phyloP scores from a whole-genome alignment of 371 early-diverging fungal genomes.

The Rhizopus microsporus region DNA sequence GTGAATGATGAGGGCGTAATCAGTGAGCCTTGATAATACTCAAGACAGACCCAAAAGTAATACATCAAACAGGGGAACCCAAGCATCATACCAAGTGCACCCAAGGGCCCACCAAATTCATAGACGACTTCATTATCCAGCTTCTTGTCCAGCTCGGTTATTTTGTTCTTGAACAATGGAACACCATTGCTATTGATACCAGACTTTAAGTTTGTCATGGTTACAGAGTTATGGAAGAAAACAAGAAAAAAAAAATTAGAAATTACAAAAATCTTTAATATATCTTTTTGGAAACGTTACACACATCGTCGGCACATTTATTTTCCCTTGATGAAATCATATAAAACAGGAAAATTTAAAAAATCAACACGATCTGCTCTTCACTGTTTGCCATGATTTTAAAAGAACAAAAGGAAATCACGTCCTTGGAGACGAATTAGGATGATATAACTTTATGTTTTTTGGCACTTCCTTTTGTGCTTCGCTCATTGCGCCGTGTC shows the following conservation, averaged over 20 bases:
- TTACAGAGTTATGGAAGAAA: not conserved
- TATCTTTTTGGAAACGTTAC: too few relatives aligned
- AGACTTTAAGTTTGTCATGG: not conserved
- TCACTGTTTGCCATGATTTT: too few relatives aligned
- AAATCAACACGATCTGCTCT: too few relatives aligned
- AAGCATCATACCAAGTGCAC: constrained; percentile 70
- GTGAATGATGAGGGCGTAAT: constrained; percentile 48
- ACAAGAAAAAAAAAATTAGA: not conserved
- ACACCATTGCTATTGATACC: constrained; percentile 38
- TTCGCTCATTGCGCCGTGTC: too few relatives aligned
- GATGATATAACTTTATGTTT: too few relatives aligned
- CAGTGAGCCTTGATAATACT: constrained; percentile 64
- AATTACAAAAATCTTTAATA: not conserved
- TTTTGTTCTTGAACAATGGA: constrained; percentile 39
- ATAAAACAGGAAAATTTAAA: too few relatives aligned
- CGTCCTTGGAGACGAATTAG: too few relatives aligned
- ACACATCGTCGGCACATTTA: too few relatives aligned
- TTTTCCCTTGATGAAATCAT: too few relatives aligned
- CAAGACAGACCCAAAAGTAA: constrained; percentile 73
- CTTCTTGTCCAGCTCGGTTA: constrained; percentile 49
- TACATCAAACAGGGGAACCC: constrained; percentile 75
- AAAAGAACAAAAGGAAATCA: too few relatives aligned
- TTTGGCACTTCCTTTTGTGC: too few relatives aligned
- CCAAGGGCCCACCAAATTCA: constrained; percentile 76
- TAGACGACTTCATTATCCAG: constrained; percentile 65